Percentiles rank a stretch among this genome's conserved stretches.
Evolutionary conservation across 164 flowering plant species (phyloP).

Genomic region (Cinnamomum chago): DNA sequence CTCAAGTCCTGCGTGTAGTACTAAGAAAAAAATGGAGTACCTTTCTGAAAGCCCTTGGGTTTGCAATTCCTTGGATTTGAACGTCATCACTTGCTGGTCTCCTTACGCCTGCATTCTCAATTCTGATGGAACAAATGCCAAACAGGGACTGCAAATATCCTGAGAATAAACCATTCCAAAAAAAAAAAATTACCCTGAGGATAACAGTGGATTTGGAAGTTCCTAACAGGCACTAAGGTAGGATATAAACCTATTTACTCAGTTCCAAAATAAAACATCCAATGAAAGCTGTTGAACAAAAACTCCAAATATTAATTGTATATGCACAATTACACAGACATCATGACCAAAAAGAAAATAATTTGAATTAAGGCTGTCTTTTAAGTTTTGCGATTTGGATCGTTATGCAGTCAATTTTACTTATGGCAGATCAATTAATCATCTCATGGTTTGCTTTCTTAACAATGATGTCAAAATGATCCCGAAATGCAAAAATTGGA

Average conservation of each 20-base stretch:
- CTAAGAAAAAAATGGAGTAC: conserved; percentile 21
- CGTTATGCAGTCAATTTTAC: not conserved
- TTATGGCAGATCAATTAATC: not conserved
- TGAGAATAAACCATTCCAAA: conserved; percentile 17
- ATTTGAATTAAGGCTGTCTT: too few species aligned
- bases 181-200: not conserved
- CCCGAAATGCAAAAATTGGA: not conserved
- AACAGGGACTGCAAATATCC: conserved; percentile 80
- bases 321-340: not conserved
- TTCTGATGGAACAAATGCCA: conserved; percentile 76
- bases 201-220: not conserved
- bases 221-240: not conserved
- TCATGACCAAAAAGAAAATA: not conserved
- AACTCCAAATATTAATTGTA: not conserved
- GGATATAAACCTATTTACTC: not conserved
- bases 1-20: too few species aligned
- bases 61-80: conserved; percentile 60
- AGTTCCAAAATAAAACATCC: not conserved
- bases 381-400: not conserved
- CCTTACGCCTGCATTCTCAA: conserved; percentile 76
- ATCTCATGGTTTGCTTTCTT: not conserved
- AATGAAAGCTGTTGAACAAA: not conserved
- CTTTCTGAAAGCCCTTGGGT: conserved; percentile 71
- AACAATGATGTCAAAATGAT: not conserved
- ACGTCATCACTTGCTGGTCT: conserved; percentile 84